Evolutionary conservation across 163 green algal species (phyloP), one percentile per base, ranked within the genome.

Genomic region (Volvox carteri): DNA sequence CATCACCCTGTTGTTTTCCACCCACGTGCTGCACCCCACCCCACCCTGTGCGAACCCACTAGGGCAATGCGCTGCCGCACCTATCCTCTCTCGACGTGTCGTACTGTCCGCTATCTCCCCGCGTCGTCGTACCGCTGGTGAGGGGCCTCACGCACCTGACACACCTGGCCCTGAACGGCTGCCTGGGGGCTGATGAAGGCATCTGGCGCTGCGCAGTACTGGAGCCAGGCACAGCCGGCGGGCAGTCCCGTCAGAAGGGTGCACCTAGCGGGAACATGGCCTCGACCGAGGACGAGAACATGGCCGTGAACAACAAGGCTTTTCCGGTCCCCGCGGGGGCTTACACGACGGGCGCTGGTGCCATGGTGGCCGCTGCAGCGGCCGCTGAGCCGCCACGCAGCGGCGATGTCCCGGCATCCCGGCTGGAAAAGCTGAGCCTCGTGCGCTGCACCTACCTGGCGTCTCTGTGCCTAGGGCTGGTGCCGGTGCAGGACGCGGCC

Each of bases 401-500:
- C 39, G 70, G 70, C 39, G 72, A 18, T 19, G 68, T 52, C 12
- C 9, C 37, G 39, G 81, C 30, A 35, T 73, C 46, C 4, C 19
- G 12, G 52, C 83, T 94, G 44, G 33, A 87, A 72, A 84, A 83
- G 23, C 75, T 95, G 9, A 92, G 84, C 50, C 67, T 92, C 30
- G 91, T 95, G n/a, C 77, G 88, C n/a, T 95, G 92, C 91, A 86
- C 74, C 67, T 74, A 65, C 19, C 76, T 95, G 46, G 67, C 35
- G 48, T 91, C 84, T 25, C 81, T 93, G 54, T 92, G 86, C 73
- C 68, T 95, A 54, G 92, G 92, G 11, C 79, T 93, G 46, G 50
- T 87, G 78, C 91, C 89, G 8, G 42, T 76, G 2, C 25, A 35
- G 37, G 48, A 72, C 4, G 77, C 41, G 72, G 39, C n/a, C n/a